phyloP scores from a whole-genome alignment of 2,329 filamentous ascomycete genomes.

The Ceratocystis colombiana region DNA sequence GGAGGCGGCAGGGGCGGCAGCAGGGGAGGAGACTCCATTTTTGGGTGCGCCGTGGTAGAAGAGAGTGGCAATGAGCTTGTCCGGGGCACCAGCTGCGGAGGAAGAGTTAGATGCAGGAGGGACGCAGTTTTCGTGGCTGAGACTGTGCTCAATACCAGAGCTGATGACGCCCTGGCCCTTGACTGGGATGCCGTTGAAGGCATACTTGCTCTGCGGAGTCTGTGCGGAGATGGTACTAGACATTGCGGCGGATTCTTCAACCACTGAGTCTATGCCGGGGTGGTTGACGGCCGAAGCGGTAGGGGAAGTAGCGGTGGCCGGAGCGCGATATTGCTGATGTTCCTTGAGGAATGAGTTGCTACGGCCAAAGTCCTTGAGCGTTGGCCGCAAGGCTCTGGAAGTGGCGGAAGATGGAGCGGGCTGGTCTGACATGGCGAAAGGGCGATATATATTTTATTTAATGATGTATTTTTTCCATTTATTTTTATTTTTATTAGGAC shows the following conservation, averaged over 20 bases:
- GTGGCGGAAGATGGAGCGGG: conserved; percentile 14
- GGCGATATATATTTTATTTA: not conserved
- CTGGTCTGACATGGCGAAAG: conserved; percentile 15
- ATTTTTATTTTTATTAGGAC: not conserved
- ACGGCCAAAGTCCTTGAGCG: conserved; percentile 42
- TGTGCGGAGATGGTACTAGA: conserved; percentile 31
- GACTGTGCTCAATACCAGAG: conserved; percentile 52
- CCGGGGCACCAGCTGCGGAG: conserved; percentile 31
- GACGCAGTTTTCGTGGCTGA: conserved; percentile 54
- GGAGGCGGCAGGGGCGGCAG: conserved; percentile 51
- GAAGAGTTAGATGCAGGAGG: conserved; percentile 37
- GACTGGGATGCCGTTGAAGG: conserved; percentile 52
- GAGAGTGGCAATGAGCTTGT: conserved; percentile 51
- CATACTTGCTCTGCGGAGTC: conserved; percentile 29
- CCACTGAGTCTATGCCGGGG: conserved; percentile 55
- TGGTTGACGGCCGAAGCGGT: conserved; percentile 45
- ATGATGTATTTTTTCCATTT: conserved; percentile 1
- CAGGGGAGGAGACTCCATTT: conserved; percentile 43
- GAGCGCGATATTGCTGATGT: conserved; percentile 53
- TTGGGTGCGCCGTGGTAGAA: conserved; percentile 45
- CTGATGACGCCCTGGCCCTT: conserved; percentile 50
- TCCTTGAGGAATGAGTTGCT: conserved; percentile 54
- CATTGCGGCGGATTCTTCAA: conserved; percentile 43
- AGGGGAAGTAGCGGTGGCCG: conserved; percentile 43
- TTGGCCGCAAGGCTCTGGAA: conserved; percentile 35